Evolutionary conservation across 1,284 basidiomycete species (phyloP).

Genomic region (Gymnopus androsaceus): DNA sequence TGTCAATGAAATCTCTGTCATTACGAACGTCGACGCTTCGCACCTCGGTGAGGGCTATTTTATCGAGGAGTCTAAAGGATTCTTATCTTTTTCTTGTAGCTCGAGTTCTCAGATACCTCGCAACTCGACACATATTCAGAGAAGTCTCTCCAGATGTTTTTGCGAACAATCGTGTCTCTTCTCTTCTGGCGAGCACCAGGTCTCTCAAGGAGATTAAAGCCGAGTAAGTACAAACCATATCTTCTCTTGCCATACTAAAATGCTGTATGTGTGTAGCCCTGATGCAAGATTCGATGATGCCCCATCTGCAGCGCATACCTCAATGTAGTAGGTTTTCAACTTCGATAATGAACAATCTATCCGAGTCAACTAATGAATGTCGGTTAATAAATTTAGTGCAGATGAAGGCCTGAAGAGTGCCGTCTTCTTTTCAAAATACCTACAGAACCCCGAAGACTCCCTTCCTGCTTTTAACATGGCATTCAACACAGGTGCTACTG

Average conservation of each 20-base stretch:
- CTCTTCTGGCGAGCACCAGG: slow-evolving; percentile 30
- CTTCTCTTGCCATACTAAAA: not conserved
- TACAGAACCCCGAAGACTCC: too few species aligned
- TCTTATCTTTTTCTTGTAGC: slow-evolving; percentile 17
- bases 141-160: slow-evolving; percentile 37
- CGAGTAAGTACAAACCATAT: slow-evolving; percentile 19
- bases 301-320: not conserved
- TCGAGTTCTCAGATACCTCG: slow-evolving; percentile 35
- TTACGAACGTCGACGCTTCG: slow-evolving; percentile 21
- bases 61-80: not conserved
- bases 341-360: not conserved
- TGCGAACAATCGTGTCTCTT: slow-evolving; percentile 36
- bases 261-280: not conserved
- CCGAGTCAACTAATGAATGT: too few species aligned
- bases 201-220: slow-evolving; percentile 23
- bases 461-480: too few species aligned
- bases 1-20: slow-evolving; percentile 23
- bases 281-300: not conserved
- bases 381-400: too few species aligned
- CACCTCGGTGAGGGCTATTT: slow-evolving; percentile 18
- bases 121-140: slow-evolving; percentile 35
- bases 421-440: not conserved
- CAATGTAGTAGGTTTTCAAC: too few species aligned
- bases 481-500: too few species aligned
- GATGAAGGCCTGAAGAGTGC: slow-evolving; percentile 25